Percentiles rank a stretch among this genome's conserved stretches.
These are phyloP conservation scores for Sclerotinia nivalis DNA, from an alignment of 2,329 filamentous ascomycete species.

Conservation along the genomic window DNA sequence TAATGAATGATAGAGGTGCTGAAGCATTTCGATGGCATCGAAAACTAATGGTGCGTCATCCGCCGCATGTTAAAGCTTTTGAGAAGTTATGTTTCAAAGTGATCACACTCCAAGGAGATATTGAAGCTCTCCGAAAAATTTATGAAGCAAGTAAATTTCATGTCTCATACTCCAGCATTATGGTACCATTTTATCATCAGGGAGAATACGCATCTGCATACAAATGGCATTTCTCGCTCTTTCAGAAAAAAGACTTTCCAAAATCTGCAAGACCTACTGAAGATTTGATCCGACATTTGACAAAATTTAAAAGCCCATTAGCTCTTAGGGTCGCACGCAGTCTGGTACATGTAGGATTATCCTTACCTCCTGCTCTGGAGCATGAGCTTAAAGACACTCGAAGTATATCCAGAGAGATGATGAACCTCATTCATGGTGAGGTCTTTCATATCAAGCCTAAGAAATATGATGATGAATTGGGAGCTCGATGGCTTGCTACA, in stretches of 20 bases:
- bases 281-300: constrained; percentile 45
- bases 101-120: constrained; percentile 32
- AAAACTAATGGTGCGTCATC: constrained; percentile 34
- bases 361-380: constrained; percentile 29
- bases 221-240: constrained; percentile 49
- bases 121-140: constrained; percentile 46
- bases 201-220: constrained; percentile 45
- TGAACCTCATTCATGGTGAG: constrained; percentile 40
- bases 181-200: constrained; percentile 45
- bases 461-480: constrained; percentile 65
- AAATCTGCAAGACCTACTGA: constrained; percentile 42
- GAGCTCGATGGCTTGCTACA: constrained; percentile 80
- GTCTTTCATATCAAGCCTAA: constrained; percentile 44
- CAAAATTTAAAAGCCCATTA: constrained; percentile 38
- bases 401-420: constrained; percentile 39
- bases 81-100: constrained; percentile 41
- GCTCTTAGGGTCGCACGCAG: constrained; percentile 34
- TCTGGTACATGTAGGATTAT: constrained; percentile 35
- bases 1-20: constrained; percentile 35
- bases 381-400: constrained; percentile 24
- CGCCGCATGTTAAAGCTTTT: constrained; percentile 43
- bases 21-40: constrained; percentile 38
- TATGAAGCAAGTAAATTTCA: constrained; percentile 44
- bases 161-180: constrained; percentile 47
- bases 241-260: constrained; percentile 47